Conservation (phyloP, 2,329 filamentous ascomycete genomes). For the Aquanectria penicillioides region DNA sequence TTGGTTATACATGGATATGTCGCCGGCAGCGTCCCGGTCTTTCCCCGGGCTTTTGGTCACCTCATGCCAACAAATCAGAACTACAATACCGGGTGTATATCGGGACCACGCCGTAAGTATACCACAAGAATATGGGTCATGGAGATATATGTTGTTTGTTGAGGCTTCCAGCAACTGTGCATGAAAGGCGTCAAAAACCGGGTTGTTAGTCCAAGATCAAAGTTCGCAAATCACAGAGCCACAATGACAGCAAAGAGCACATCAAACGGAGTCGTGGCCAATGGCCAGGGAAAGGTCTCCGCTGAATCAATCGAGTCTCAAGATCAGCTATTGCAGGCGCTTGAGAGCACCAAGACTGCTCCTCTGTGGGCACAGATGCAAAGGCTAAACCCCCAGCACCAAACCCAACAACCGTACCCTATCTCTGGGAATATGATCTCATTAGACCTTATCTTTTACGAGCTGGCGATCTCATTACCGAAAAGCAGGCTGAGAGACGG, state of each 20-base stretch:
- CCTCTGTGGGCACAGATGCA: conserved; percentile 61
- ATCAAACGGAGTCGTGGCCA: background rate
- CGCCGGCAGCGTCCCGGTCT: background rate
- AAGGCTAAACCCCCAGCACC: conserved; percentile 55
- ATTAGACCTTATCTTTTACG: conserved; percentile 45
- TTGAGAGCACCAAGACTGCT: conserved; percentile 16
- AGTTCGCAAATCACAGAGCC: too few relatives aligned
- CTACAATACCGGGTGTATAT: background rate
- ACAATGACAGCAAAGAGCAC: background rate
- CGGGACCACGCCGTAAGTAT: background rate
- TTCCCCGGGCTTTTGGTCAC: background rate
- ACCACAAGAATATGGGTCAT: too few relatives aligned
- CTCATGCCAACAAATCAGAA: background rate
- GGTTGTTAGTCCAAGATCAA: too few relatives aligned
- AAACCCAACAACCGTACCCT: conserved; percentile 52
- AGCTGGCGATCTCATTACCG: conserved; percentile 47
- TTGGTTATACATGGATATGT: background rate
- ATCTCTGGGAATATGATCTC: conserved; percentile 49
- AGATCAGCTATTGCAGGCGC: conserved; percentile 12
- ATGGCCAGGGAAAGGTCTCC: background rate
- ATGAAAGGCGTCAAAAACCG: too few relatives aligned
- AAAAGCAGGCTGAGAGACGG: conserved; percentile 52
- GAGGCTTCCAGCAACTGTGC: too few relatives aligned
- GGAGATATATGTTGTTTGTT: too few relatives aligned
- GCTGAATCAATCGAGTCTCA: conserved; percentile 2